phyloP scores from a whole-genome alignment of 495 filamentous ascomycete genomes.

The Xylaria grammica region DNA sequence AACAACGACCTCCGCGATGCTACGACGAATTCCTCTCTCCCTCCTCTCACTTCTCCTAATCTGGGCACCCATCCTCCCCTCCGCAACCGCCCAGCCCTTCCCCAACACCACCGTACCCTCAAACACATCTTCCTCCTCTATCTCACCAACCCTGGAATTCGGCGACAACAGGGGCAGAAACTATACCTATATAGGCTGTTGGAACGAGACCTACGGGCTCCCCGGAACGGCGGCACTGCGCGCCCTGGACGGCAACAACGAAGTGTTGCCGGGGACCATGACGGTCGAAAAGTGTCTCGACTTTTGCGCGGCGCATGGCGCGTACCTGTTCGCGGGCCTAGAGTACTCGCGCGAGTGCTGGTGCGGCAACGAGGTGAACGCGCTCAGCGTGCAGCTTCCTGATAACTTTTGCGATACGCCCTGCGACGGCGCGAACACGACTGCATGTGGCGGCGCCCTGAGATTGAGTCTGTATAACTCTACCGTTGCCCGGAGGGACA shows the following conservation, averaged over 20 bases:
- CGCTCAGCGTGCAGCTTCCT: conserved; percentile 35
- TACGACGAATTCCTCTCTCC: neutral
- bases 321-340: conserved; percentile 50
- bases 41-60: neutral
- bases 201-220: conserved; percentile 50
- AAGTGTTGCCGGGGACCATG: conserved; percentile 39
- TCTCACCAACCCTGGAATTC: conserved; percentile 22
- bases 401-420: conserved; percentile 48
- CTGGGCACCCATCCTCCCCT: conserved; percentile 3
- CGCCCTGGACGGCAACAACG: conserved; percentile 39
- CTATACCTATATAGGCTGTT: conserved; percentile 55
- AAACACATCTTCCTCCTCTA: neutral
- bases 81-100: neutral
- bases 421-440: conserved; percentile 49
- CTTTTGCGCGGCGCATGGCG: conserved; percentile 40
- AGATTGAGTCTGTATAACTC: conserved; percentile 41
- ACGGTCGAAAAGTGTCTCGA: conserved; percentile 48
- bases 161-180: conserved; percentile 25
- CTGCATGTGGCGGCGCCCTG: conserved; percentile 52
- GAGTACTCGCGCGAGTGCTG: conserved; percentile 59
- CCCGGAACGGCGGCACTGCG: conserved; percentile 33
- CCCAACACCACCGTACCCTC: conserved; percentile 21
- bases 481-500: neutral
- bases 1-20: neutral
- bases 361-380: conserved; percentile 46